Evolutionary conservation across 306 rosid species (phyloP).

Genomic region (Albizia julibrissin): DNA sequence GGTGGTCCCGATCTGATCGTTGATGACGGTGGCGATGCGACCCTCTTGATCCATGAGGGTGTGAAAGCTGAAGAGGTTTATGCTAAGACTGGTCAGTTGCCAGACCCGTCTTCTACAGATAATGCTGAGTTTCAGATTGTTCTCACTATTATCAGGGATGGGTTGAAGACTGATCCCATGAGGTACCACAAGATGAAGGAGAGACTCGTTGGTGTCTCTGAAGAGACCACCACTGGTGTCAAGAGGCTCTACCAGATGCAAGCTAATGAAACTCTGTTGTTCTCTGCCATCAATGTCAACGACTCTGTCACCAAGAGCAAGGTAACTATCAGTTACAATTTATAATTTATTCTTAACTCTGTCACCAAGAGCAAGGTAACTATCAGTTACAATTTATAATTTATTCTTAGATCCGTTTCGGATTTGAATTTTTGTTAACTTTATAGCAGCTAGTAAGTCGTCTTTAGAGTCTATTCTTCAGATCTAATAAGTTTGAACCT

Average conservation of each 20-base stretch:
- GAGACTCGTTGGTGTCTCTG: slow-evolving; percentile 86
- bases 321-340: slow-evolving; percentile 40
- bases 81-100: slow-evolving; percentile 58
- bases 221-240: slow-evolving; percentile 97
- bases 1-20: slow-evolving; percentile 97
- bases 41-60: slow-evolving; percentile 82
- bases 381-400: background rate
- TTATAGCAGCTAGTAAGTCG: background rate
- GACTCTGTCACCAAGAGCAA: slow-evolving; percentile 99
- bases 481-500: background rate
- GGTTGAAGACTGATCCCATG: slow-evolving; percentile 77
- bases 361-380: slow-evolving; percentile 98
- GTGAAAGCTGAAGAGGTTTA: slow-evolving; percentile 78
- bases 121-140: slow-evolving; percentile 90
- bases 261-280: slow-evolving; percentile 62
- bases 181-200: slow-evolving; percentile 89
- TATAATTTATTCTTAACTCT: slow-evolving; percentile 37
- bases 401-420: slow-evolving; percentile 19
- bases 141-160: slow-evolving; percentile 67
- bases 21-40: slow-evolving; percentile 91
- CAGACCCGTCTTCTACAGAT: slow-evolving; percentile 72
- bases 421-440: slow-evolving; percentile 16
- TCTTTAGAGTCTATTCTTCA: background rate
- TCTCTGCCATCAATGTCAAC: slow-evolving; percentile 94
- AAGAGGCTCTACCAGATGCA: slow-evolving; percentile 98